Base-by-base conservation (phyloP, 352 stramenopile genomes). In the Globisporangium yorkense region DNA sequence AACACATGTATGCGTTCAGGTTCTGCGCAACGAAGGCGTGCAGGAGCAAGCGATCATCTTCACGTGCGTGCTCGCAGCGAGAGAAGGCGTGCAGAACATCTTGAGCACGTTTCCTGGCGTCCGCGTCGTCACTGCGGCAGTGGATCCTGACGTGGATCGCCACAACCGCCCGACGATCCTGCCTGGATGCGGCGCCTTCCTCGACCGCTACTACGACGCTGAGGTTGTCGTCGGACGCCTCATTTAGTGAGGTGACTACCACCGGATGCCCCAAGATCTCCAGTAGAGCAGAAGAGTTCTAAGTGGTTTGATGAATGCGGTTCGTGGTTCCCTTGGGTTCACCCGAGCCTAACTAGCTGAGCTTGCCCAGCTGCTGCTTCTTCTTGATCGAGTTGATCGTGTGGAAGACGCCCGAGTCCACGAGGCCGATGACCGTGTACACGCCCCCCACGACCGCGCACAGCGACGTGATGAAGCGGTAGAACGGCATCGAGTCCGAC, bases 371-470 rank as follows among this genome's bases (percentile, higher is more conserved):
- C 60, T 88, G 70, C 65, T 88, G 71, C 68, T 92, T 94, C 65
- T 84, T 90, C 72, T 88, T 84, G 66, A 94, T 85, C 44, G 82
- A 90, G 65, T 91, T 92, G 54, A 92, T 72, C 18, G 80, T 62
- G 59, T 90, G 73, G 70, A 92, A 94, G 21, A 92, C 70, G 18
- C 81, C 82, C 6, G 81, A 86, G 68, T 93, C 80, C 46, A 93
- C 66, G 46, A 95, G 75, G n/a, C 82, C 76, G 54, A 95, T 81
- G 63, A 95, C 77, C 13, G 85, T 95, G 58, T 89, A 92, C 1
- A 91, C 82, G 48, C 85, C 85, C 20, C 85, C 85, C 44, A 95
- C 79, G 47, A 95, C 84, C 44, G 85, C 85, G 39, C 84, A 95
- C 20, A 90, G 61, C 48, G 82, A 84, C 31, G 85, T 95, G 60